These are phyloP conservation scores for Galium porrigens DNA, from an alignment of 305 asterid genomes.

Conservation along the genomic window DNA sequence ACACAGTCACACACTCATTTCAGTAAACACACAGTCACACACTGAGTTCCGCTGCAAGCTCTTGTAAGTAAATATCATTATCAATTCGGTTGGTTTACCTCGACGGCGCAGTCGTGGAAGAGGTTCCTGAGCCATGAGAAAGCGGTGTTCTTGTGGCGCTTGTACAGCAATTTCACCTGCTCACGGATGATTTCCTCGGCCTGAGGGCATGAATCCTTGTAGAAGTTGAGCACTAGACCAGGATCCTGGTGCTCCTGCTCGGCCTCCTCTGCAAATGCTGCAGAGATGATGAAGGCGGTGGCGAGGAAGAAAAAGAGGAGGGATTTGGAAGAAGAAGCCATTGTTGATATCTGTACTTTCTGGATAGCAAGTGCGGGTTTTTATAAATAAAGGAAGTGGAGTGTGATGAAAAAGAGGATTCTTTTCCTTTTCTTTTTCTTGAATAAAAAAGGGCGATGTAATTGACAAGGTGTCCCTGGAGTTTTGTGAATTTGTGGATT, in stretches of 20 bases:
- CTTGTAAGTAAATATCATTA: too few relatives aligned
- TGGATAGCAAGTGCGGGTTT: background rate
- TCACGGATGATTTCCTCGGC: conserved; percentile 85
- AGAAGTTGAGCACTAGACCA: conserved; percentile 52
- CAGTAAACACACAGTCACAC: background rate
- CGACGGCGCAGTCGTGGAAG: conserved; percentile 92
- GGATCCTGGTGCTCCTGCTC: conserved; percentile 20
- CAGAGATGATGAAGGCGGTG: conserved; percentile 24
- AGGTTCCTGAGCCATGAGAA: conserved; percentile 95
- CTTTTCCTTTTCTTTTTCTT: background rate
- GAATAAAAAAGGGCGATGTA: background rate
- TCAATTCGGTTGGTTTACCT: conserved; percentile 24
- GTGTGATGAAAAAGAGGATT: conserved; percentile 4
- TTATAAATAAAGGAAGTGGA: conserved; percentile 12
- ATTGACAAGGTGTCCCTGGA: background rate
- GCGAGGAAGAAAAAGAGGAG: conserved; percentile 32
- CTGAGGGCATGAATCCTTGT: conserved; percentile 87
- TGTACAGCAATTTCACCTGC: conserved; percentile 82
- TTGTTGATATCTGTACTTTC: conserved; percentile 5
- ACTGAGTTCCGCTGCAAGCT: background rate
- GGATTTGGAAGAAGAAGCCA: conserved; percentile 30
- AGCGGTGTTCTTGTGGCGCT: conserved; percentile 98
- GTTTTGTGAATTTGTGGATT: background rate
- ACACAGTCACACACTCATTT: background rate
- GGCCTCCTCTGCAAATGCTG: conserved; percentile 23